Conservation (phyloP, 2,329 filamentous ascomycete species). For the Acarospora socialis region DNA sequence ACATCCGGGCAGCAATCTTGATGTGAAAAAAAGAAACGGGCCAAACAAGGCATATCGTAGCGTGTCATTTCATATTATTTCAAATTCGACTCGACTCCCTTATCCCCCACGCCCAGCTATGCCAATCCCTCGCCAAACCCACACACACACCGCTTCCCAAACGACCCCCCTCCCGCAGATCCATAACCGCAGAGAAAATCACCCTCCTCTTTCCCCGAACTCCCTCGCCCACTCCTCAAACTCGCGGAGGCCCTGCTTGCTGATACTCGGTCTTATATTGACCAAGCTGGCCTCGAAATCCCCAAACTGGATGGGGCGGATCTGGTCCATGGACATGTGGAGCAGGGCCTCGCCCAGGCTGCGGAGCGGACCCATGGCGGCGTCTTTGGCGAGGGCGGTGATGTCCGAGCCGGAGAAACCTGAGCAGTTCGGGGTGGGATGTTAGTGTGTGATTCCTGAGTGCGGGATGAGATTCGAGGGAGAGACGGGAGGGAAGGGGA, state of each 20-base stretch:
- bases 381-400: conserved; percentile 90
- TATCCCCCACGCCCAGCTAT: too few relatives aligned
- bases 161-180: too few relatives aligned
- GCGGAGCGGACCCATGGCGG: conserved; percentile 88
- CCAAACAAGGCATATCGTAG: too few relatives aligned
- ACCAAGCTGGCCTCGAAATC: conserved; percentile 76
- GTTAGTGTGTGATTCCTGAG: not conserved
- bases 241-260: conserved; percentile 65
- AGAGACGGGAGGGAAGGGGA: not conserved
- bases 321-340: conserved; percentile 87
- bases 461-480: not conserved
- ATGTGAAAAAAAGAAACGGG: too few relatives aligned
- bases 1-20: too few relatives aligned
- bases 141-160: too few relatives aligned
- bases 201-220: conserved; percentile 85
- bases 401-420: conserved; percentile 98
- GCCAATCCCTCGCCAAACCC: too few relatives aligned
- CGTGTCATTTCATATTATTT: too few relatives aligned
- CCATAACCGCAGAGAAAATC: conserved; percentile 3
- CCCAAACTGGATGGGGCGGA: conserved; percentile 64
- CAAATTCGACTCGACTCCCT: too few relatives aligned
- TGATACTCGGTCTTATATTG: conserved; percentile 82
- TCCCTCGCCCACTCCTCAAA: conserved; percentile 91
- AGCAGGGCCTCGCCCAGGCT: conserved; percentile 81
- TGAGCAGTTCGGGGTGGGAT: conserved; percentile 25